A percentile compares a stretch with the other conserved stretches of the same genome.
These are phyloP conservation scores for Turritis glabra DNA, from an alignment of 345 rosid species.

Conservation along the genomic window DNA sequence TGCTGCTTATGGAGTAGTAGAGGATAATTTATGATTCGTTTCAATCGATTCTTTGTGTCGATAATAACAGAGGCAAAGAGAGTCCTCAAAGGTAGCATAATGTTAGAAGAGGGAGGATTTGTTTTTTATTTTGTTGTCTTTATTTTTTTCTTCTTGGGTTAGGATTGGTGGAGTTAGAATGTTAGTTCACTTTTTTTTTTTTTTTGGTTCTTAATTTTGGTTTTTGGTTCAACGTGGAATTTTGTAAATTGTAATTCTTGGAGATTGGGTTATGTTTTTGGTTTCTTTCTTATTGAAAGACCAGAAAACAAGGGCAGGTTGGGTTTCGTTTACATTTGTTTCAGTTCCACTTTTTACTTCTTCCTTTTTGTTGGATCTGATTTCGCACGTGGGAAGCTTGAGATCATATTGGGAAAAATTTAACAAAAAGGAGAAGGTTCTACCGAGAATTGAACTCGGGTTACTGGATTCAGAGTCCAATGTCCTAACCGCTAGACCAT, in stretches of 20 bases:
- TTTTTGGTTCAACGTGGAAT: slow-evolving; percentile 1
- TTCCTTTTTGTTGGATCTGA: background rate
- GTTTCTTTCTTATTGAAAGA: slow-evolving; percentile 24
- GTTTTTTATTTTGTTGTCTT: background rate
- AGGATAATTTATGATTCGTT: slow-evolving; percentile 51
- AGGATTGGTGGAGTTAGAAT: slow-evolving; percentile 25
- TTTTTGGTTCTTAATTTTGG: background rate
- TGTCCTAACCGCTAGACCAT: slow-evolving; percentile 94
- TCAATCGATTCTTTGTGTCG: slow-evolving; percentile 48
- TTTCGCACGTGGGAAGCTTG: slow-evolving; percentile 25
- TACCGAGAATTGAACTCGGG: slow-evolving; percentile 93
- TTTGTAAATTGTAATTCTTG: slow-evolving; percentile 40
- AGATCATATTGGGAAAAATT: background rate
- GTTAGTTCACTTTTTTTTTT: slow-evolving; percentile 1
- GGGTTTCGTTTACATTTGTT: background rate
- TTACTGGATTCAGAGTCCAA: slow-evolving; percentile 94
- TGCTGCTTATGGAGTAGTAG: slow-evolving; percentile 36
- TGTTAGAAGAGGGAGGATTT: slow-evolving; percentile 19
- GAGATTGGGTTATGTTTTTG: slow-evolving; percentile 1
- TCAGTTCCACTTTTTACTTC: background rate
- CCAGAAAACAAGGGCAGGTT: background rate
- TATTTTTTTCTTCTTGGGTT: background rate
- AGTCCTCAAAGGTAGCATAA: slow-evolving; percentile 32
- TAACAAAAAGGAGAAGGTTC: slow-evolving; percentile 47
- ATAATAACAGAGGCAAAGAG: slow-evolving; percentile 38